Conservation (phyloP, 148 eudicot species). For the Gaultheria prostrata region DNA sequence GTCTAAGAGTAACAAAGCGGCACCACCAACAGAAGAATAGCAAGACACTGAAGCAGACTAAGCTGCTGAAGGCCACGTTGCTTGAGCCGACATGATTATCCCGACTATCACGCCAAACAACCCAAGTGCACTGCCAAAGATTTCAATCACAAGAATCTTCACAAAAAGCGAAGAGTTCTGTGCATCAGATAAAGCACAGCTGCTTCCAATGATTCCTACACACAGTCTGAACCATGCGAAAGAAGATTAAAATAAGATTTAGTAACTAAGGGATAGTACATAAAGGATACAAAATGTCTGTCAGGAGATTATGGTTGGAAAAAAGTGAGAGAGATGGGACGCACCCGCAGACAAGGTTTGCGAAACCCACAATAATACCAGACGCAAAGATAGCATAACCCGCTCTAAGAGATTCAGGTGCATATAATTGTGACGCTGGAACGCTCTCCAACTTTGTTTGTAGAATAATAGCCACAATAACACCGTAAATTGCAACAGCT, state of each 20-base stretch:
- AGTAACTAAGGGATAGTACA: background rate
- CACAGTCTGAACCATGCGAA: constrained; percentile 54
- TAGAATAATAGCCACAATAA: constrained; percentile 94
- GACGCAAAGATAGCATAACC: constrained; percentile 97
- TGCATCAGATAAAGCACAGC: constrained; percentile 98
- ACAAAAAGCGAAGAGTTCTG: constrained; percentile 95
- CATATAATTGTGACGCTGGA: constrained; percentile 58
- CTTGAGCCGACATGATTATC: constrained; percentile 98
- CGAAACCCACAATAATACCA: constrained; percentile 94
- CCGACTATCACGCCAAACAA: constrained; percentile 98
- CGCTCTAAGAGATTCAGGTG: constrained; percentile 85
- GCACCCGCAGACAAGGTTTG: constrained; percentile 96
- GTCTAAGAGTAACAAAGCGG: background rate
- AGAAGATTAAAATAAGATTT: background rate
- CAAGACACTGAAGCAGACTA: background rate
- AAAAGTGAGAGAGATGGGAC: constrained; percentile 23
- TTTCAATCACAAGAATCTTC: constrained; percentile 94
- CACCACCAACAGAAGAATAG: background rate
- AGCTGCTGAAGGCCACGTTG: constrained; percentile 69
- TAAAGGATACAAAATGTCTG: background rate
- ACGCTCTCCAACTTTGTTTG: constrained; percentile 97
- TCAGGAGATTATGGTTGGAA: background rate
- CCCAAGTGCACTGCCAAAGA: constrained; percentile 96
- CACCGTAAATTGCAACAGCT: constrained; percentile 99
- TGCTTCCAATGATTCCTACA: constrained; percentile 98